Evolutionary conservation across 2,329 filamentous ascomycete species (phyloP), one percentile per base, ranked within the genome.

Genomic region (Fusarium armeniacum): DNA sequence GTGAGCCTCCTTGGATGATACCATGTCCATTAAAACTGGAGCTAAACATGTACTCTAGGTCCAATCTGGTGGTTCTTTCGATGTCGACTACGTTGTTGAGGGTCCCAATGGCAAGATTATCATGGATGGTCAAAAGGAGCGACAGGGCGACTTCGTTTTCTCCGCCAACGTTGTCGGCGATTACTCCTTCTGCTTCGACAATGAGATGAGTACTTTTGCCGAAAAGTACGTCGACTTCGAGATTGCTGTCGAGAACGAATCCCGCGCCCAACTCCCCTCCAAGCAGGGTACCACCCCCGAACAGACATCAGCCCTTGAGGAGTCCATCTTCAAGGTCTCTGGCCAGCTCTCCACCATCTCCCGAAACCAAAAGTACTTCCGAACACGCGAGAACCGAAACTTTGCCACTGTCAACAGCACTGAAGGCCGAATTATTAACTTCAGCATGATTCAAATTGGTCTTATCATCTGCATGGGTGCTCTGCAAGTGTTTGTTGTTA

Each of bases 141-240:
- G 95, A 71, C 95, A 98, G 83, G 96, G 95, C 56, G 96, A 99
- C 82, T 98, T 97, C 78, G 96, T 99, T 68, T 99, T 99, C 81
- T 97, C 94, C 0, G 96, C 94, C 46, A 93, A 93, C 76, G 89
- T 93, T 54, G 78, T 87, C 9, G 96, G 96, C 71, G 95, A 98
- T 77, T 98, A 98, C 83, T 89, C 90, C 56, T 98, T 99, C 84
- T 99, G 96, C 87, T 99, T 99, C 85, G 92, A 94, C 83, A 99
- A 99, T 78, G 92, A 96, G 78, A 97, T 99, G 92, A 97, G 93
- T 78, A 98, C 95, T 1, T 98, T 97, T 79, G 91, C 94, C 54
- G 96, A 99, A 83, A 99, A 99, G 84, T 90, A 93, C 79, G 94
- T 99, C 70, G 96, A 99, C 81, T 98, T 99, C 77, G 96, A 99